A percentile compares a stretch with the other conserved stretches of the same genome.
Evolutionary conservation across 2,329 filamentous ascomycete species (phyloP).

Genomic region (Colletotrichum nymphaeae): DNA sequence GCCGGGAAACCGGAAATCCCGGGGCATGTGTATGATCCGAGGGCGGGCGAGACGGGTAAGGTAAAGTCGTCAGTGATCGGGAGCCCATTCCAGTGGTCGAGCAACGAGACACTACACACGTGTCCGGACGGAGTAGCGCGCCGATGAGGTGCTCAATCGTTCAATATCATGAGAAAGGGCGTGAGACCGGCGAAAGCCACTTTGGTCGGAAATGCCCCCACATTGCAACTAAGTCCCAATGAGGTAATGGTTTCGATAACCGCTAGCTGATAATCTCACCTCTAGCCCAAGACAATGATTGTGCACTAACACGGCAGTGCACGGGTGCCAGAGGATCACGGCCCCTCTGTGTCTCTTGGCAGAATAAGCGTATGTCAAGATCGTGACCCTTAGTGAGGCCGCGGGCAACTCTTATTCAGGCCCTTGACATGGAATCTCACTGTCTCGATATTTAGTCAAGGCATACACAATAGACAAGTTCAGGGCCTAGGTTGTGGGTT

Average conservation of each 20-base stretch:
- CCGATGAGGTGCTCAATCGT: not conserved
- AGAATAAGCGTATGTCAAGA: not conserved
- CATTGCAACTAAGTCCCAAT: not conserved
- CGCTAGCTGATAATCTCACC: not conserved
- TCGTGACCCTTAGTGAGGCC: not conserved
- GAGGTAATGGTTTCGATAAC: not conserved
- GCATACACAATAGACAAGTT: not conserved
- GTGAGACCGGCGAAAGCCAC: not conserved
- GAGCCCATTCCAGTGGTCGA: not conserved
- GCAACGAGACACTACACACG: not conserved
- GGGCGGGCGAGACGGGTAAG: not conserved
- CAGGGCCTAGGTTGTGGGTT: not conserved
- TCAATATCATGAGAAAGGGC: not conserved
- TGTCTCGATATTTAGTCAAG: not conserved
- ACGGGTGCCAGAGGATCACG: not conserved
- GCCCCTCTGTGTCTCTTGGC: not conserved
- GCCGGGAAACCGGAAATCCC: not conserved
- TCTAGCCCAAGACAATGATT: not conserved
- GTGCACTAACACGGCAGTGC: not conserved
- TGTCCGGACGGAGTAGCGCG: not conserved
- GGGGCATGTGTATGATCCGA: not conserved
- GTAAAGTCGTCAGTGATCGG: not conserved
- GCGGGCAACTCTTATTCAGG: not conserved
- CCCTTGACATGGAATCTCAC: not conserved
- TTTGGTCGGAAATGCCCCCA: not conserved